Conservation (phyloP, 768 basidiomycete genomes). For the Suillus lakei region DNA sequence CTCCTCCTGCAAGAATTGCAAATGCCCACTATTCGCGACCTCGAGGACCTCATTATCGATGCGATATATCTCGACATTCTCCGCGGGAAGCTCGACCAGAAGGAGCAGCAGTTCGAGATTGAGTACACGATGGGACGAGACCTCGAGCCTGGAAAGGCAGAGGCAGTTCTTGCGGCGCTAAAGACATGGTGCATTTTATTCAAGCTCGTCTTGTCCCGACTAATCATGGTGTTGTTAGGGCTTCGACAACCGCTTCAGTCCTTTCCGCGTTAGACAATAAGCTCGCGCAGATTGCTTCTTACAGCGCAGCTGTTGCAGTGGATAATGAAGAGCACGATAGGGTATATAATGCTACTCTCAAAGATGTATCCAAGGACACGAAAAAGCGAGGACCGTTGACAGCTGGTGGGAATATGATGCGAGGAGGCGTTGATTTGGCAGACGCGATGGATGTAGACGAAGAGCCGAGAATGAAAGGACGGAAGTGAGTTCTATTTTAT, state of each 20-base stretch:
- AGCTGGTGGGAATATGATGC: conserved; percentile 18
- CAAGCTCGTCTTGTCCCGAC: neutral
- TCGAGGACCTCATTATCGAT: conserved; percentile 97
- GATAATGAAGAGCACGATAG: conserved; percentile 61
- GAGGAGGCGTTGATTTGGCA: conserved; percentile 4
- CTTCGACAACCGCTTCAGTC: conserved; percentile 70
- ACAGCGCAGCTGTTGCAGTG: conserved; percentile 44
- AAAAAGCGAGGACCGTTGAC: conserved; percentile 37
- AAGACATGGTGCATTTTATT: conserved; percentile 61
- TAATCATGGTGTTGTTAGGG: conserved; percentile 48
- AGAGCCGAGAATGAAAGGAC: conserved; percentile 54
- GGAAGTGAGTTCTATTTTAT: conserved; percentile 52
- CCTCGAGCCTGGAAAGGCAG: conserved; percentile 75
- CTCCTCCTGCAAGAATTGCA: conserved; percentile 72
- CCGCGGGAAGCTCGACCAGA: conserved; percentile 92
- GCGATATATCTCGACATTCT: conserved; percentile 92
- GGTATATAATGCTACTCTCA: conserved; percentile 53
- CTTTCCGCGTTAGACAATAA: conserved; percentile 75
- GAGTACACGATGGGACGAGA: conserved; percentile 94
- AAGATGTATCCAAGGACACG: conserved; percentile 65
- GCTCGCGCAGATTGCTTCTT: conserved; percentile 57
- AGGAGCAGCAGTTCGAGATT: conserved; percentile 85
- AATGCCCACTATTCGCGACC: conserved; percentile 79
- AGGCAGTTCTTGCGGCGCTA: conserved; percentile 62
- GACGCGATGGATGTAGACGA: conserved; percentile 75